Percentiles rank a stretch among this genome's conserved stretches.
These are phyloP conservation scores for Discostella stelligeroides DNA, from an alignment of 108 stramenopile genomes.

Conservation along the genomic window DNA sequence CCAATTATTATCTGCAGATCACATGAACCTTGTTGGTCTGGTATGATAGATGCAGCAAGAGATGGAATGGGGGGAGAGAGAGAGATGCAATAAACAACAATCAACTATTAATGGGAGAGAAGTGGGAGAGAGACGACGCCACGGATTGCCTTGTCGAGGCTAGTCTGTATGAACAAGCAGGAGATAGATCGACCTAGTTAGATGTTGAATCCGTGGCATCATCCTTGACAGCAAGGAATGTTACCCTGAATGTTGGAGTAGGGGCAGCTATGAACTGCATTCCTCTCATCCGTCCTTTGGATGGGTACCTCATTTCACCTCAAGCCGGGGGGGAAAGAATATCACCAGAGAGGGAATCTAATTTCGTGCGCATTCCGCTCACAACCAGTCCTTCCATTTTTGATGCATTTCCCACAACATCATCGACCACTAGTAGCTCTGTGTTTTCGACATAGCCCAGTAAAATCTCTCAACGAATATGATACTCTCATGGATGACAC, in stretches of 20 bases:
- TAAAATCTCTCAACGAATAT: conserved; percentile 67
- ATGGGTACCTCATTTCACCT: conserved; percentile 42
- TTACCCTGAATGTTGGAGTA: neutral
- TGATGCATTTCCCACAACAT: conserved; percentile 18
- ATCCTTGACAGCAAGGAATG: conserved; percentile 7
- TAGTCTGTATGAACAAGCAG: conserved; percentile 57
- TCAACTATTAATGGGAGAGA: too few species aligned
- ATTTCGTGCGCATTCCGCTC: conserved; percentile 64
- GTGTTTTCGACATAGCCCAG: conserved; percentile 76
- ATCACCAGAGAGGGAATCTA: conserved; percentile 32
- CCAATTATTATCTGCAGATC: too few species aligned
- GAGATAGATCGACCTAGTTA: conserved; percentile 20
- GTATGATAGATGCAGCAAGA: too few species aligned
- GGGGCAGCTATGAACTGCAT: conserved; percentile 28
- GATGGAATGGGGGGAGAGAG: too few species aligned
- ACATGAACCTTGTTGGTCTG: too few species aligned
- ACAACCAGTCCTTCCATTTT: conserved; percentile 61
- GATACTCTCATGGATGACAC: conserved; percentile 64
- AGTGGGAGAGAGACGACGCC: too few species aligned
- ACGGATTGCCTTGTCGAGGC: conserved; percentile 60
- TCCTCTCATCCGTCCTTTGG: conserved; percentile 44
- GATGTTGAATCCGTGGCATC: conserved; percentile 19
- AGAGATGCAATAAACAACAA: too few species aligned
- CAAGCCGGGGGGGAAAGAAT: conserved; percentile 67
- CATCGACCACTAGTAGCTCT: conserved; percentile 6